These are phyloP conservation scores for Reutealis trisperma DNA, from an alignment of 345 rosid genomes.

Conservation along the genomic window DNA sequence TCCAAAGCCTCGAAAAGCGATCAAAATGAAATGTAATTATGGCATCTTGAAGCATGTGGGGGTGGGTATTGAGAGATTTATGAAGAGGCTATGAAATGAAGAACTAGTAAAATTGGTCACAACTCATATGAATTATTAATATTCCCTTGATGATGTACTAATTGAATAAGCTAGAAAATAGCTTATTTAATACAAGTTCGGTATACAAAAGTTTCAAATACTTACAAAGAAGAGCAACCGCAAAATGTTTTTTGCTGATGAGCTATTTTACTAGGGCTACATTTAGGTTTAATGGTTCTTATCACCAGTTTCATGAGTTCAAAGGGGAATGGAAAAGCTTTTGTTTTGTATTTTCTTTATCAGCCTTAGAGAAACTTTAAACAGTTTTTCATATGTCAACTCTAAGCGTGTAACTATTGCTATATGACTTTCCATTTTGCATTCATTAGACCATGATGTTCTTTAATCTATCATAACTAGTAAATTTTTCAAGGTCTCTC, in stretches of 20 bases:
- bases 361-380: conserved; percentile 11
- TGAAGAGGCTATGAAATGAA: neutral
- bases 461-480: neutral
- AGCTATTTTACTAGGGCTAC: conserved; percentile 23
- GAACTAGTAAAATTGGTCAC: conserved; percentile 12
- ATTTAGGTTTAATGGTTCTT: conserved; percentile 34
- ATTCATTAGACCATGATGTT: neutral
- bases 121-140: neutral
- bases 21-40: neutral
- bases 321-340: neutral
- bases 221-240: neutral
- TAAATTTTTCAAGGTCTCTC: neutral
- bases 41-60: neutral
- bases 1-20: conserved; percentile 6
- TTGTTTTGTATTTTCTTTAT: neutral
- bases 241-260: neutral
- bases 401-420: conserved; percentile 8
- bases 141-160: no score
- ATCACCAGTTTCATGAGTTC: neutral
- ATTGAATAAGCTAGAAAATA: no score
- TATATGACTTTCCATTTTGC: neutral
- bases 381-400: conserved; percentile 11
- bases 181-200: neutral
- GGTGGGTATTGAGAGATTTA: neutral
- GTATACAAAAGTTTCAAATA: neutral